These are phyloP conservation scores for Sporothrix globosa DNA, from an alignment of 2,329 filamentous ascomycete genomes.

Conservation along the genomic window DNA sequence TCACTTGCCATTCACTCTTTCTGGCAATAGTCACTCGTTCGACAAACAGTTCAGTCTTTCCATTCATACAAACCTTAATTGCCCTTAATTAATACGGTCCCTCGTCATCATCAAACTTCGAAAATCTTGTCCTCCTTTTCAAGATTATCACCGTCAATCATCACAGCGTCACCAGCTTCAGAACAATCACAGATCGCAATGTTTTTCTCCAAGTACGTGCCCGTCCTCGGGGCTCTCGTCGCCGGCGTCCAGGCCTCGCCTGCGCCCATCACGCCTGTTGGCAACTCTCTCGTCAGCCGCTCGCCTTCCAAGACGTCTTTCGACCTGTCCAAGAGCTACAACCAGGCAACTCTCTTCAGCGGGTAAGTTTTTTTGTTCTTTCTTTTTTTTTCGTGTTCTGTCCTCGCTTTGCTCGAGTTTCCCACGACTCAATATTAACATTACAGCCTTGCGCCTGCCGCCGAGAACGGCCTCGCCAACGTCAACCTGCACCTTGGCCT, in stretches of 20 bases:
- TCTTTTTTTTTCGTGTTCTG: not conserved
- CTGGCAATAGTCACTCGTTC: conserved; percentile 19
- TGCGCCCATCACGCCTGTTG: not conserved
- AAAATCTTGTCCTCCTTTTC: too few species aligned
- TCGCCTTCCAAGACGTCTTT: conserved; percentile 30
- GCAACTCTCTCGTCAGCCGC: conserved; percentile 23
- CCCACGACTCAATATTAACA: not conserved
- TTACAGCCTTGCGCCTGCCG: conserved; percentile 32
- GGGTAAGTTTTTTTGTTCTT: conserved; percentile 31
- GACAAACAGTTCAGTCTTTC: not conserved
- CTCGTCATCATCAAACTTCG: too few species aligned
- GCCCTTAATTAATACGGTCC: not conserved
- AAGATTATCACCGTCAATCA: not conserved
- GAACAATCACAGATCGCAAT: conserved; percentile 26
- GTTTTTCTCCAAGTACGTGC: conserved; percentile 31
- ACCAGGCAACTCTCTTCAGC: conserved; percentile 37
- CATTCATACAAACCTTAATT: not conserved
- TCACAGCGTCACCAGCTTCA: conserved; percentile 12
- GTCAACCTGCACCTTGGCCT: conserved; percentile 37
- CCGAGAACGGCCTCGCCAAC: conserved; percentile 23
- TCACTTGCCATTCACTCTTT: conserved; percentile 32
- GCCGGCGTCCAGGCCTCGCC: conserved; percentile 35
- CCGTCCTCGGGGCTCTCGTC: conserved; percentile 33
- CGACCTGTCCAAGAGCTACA: conserved; percentile 34
- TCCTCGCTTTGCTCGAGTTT: not conserved